These are phyloP conservation scores for Gaeumannomyces sp. DNA, from an alignment of 2,329 filamentous ascomycete genomes.

Conservation along the genomic window DNA sequence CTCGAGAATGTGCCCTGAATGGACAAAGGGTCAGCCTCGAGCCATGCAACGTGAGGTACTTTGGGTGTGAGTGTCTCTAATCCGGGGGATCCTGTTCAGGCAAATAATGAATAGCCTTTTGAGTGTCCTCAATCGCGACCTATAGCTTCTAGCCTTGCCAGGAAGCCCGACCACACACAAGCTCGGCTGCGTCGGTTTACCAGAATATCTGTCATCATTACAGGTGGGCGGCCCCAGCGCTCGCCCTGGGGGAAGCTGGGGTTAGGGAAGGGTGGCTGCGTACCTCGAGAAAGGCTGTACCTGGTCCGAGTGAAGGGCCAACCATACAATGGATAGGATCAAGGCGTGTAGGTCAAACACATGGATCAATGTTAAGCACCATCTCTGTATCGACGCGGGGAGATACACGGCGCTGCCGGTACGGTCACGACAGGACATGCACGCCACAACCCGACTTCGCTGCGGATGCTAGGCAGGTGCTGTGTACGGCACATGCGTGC, in stretches of 20 bases:
- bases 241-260: too few relatives aligned
- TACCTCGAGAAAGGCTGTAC: background rate
- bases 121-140: conserved; percentile 5
- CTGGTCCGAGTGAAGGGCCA: too few relatives aligned
- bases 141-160: background rate
- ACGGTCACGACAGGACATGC: background rate
- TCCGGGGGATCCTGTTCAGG: background rate
- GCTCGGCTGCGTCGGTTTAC: conserved; percentile 7
- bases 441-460: background rate
- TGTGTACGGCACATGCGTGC: background rate
- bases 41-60: background rate
- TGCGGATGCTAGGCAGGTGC: background rate
- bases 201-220: background rate
- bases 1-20: background rate
- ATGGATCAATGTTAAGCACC: background rate
- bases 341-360: background rate
- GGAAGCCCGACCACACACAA: background rate
- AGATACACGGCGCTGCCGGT: too few relatives aligned
- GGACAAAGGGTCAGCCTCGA: background rate
- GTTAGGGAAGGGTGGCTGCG: background rate
- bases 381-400: too few relatives aligned
- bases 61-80: too few relatives aligned
- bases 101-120: conserved; percentile 2
- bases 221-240: background rate
- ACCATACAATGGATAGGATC: background rate